A percentile compares a stretch with the other conserved stretches of the same genome.
These are phyloP conservation scores for Lepraria neglecta DNA, from an alignment of 495 filamentous ascomycete genomes.

Conservation along the genomic window DNA sequence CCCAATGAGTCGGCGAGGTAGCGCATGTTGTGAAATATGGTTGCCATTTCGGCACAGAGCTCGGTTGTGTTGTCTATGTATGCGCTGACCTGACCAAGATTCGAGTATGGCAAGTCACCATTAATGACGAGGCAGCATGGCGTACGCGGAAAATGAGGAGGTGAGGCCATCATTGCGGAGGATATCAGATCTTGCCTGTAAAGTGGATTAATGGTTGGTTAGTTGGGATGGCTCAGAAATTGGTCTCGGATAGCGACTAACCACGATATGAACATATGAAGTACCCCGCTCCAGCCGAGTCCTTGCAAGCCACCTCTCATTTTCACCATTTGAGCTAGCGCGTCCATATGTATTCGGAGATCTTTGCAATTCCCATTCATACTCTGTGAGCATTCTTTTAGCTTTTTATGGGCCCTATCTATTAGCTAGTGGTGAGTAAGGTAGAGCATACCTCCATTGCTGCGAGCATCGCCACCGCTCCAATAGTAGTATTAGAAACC, in stretches of 20 bases:
- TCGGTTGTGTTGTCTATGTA: not conserved
- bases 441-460: slow-evolving; percentile 16
- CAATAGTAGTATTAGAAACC: slow-evolving; percentile 14
- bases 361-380: slow-evolving; percentile 8
- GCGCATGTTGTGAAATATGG: not conserved
- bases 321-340: slow-evolving; percentile 6
- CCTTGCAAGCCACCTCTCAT: not conserved
- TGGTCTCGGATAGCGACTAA: not conserved
- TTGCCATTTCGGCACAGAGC: not conserved
- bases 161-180: slow-evolving; percentile 6
- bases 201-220: not conserved
- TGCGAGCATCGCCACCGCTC: slow-evolving; percentile 18
- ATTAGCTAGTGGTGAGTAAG: not conserved
- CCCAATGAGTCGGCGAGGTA: not conserved
- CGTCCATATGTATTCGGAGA: slow-evolving; percentile 12
- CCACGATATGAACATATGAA: slow-evolving; percentile 12
- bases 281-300: slow-evolving; percentile 6
- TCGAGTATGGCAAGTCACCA: not conserved
- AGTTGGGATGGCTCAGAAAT: not conserved
- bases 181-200: slow-evolving; percentile 1
- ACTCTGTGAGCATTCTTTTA: not conserved
- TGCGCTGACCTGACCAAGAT: not conserved
- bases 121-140: not conserved
- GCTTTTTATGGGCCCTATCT: not conserved
- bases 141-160: not conserved